Base-by-base conservation (phyloP, 2,329 filamentous ascomycete species). In the Pestalotiopsis sp. region DNA sequence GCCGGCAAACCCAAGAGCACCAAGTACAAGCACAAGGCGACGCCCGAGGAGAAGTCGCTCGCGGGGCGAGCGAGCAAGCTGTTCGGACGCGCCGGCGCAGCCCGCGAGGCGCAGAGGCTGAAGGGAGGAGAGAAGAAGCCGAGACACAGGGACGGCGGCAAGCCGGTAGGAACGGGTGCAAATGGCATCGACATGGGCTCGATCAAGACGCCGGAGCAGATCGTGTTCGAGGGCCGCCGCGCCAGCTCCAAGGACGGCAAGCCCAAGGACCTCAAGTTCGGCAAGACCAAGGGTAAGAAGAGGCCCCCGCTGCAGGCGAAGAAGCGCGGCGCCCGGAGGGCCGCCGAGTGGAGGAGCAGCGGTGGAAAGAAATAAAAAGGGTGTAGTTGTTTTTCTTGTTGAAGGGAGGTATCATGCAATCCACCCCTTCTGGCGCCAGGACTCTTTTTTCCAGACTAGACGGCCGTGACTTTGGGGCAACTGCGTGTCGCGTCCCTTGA, bases 201-300 rank as follows among this genome's bases (percentile, higher is more conserved):
- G n/a, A 78, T 87, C 72, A 87, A 89, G 80, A 85, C 87, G 1
- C 91, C 91, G 0, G 91, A 94, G 79, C 84, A 85, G 17, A 88
- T 95, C 71, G 87, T 95, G n/a, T 95, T 95, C 74, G 94, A 97
- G 79, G 94, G 94, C 0, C 90, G 91, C 71, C 87, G 94, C 67
- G 93, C 93, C 11, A 93, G 87, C 67, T 82, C 86, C 39, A 91
- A 86, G 68, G 89, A 91, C 70, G 91, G 88, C 4, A 90, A 85
- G 74, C 89, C 89, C 56, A 91, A 83, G 78, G 89, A 89, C 74
- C 78, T 89, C 70, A 91, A 86, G 78, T 80, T 91, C 23, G 77
- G 87, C 68, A 89, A 89, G 75, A 71, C 58, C 52, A 82, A 86
- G 45, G 86, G 87, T 12, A 78, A 77, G 72, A 70, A 70, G 58